These are phyloP conservation scores for Penicillium verrucosum DNA, from an alignment of 2,329 filamentous ascomycete genomes.

Conservation along the genomic window DNA sequence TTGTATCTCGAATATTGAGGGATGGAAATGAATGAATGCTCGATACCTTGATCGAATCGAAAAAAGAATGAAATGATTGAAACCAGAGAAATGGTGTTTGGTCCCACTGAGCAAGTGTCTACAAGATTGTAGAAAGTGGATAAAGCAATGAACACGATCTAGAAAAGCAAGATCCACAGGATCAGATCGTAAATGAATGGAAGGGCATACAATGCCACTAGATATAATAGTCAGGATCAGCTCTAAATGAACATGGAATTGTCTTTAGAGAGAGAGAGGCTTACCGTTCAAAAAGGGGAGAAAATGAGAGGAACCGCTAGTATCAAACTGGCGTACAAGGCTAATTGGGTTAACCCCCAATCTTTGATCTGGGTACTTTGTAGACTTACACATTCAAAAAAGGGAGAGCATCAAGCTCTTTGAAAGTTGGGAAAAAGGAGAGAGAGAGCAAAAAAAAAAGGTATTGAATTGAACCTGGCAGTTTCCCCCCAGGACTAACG, in stretches of 20 bases:
- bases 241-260: not conserved
- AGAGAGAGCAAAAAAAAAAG: constrained; percentile 10
- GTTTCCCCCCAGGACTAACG: not conserved
- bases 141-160: constrained; percentile 11
- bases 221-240: not conserved
- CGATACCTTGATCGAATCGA: constrained; percentile 13
- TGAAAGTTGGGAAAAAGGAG: constrained; percentile 14
- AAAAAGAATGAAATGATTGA: constrained; percentile 1
- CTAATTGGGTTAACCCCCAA: constrained; percentile 9
- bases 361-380: constrained; percentile 8
- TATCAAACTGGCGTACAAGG: constrained; percentile 29
- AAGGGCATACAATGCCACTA: constrained; percentile 36
- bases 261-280: not conserved
- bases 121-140: not conserved
- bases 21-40: constrained; percentile 1
- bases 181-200: constrained; percentile 23
- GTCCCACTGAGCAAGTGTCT: not conserved
- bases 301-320: constrained; percentile 24
- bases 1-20: not conserved
- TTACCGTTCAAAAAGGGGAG: constrained; percentile 19
- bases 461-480: not conserved
- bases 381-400: constrained; percentile 14
- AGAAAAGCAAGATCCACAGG: constrained; percentile 10
- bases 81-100: constrained; percentile 6
- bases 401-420: constrained; percentile 32